Conservation (phyloP, 2,329 filamentous ascomycete genomes). For the Fonsecaea nubica region DNA sequence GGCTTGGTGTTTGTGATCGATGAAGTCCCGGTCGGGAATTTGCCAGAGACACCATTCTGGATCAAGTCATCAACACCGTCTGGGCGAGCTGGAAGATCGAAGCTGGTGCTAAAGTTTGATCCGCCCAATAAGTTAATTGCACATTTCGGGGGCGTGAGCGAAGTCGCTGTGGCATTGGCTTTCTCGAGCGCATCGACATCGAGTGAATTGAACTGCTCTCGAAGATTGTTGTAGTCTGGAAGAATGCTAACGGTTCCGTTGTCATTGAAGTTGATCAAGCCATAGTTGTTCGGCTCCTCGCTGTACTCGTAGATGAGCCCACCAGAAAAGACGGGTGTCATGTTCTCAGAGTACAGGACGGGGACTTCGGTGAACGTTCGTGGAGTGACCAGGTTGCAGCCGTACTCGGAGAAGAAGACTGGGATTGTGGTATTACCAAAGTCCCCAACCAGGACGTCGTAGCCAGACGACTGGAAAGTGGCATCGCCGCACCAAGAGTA, state of each 20-base stretch:
- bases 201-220: conserved; percentile 75
- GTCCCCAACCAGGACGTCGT: conserved; percentile 63
- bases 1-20: conserved; percentile 64
- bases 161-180: conserved; percentile 63
- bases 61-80: conserved; percentile 74
- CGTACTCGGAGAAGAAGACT: conserved; percentile 72
- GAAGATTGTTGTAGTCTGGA: conserved; percentile 74
- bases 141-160: conserved; percentile 69
- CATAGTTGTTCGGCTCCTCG: conserved; percentile 56
- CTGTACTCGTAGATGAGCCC: conserved; percentile 62
- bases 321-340: conserved; percentile 65
- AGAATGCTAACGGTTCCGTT: conserved; percentile 66
- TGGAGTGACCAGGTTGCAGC: conserved; percentile 65
- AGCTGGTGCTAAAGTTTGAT: conserved; percentile 75
- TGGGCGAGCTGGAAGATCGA: conserved; percentile 74
- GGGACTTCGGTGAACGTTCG: conserved; percentile 67
- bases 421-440: conserved; percentile 65
- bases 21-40: conserved; percentile 69
- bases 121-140: conserved; percentile 68
- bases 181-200: conserved; percentile 72
- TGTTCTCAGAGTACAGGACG: conserved; percentile 65
- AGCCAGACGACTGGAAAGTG: conserved; percentile 61
- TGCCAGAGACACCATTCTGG: conserved; percentile 70
- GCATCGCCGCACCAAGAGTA: conserved; percentile 72
- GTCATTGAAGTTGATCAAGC: conserved; percentile 66